These are phyloP conservation scores for Coniochaeta pulveracea DNA, from an alignment of 2,329 filamentous ascomycete species.

Conservation along the genomic window DNA sequence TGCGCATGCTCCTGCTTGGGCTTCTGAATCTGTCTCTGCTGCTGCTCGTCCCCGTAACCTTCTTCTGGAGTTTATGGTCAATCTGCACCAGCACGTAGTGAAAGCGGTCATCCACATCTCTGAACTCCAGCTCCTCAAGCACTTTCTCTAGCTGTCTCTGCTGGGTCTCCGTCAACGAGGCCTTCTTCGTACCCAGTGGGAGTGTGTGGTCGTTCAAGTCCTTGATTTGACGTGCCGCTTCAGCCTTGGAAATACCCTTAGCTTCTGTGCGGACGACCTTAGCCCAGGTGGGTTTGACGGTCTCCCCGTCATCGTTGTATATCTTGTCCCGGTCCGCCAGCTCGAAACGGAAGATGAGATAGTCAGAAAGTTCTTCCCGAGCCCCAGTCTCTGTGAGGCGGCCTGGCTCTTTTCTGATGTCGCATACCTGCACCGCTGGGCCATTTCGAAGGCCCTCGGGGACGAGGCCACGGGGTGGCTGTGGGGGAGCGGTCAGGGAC, in stretches of 20 bases:
- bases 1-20: conserved; percentile 4
- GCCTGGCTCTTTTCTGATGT: conserved; percentile 22
- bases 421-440: conserved; percentile 16
- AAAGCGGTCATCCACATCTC: conserved; percentile 26
- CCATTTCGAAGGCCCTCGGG: conserved; percentile 6
- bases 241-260: conserved; percentile 24
- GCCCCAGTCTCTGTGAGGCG: conserved; percentile 25
- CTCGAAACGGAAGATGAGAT: conserved; percentile 28
- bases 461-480: conserved; percentile 4
- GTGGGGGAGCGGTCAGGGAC: conserved; percentile 2
- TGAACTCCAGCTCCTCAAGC: conserved; percentile 19
- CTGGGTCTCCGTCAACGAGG: conserved; percentile 21
- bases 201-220: conserved; percentile 22
- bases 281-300: conserved; percentile 26
- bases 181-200: conserved; percentile 28
- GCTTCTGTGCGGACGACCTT: conserved; percentile 20
- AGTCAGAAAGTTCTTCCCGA: conserved; percentile 26
- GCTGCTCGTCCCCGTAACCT: conserved; percentile 11
- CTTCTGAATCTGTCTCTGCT: conserved; percentile 6
- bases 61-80: conserved; percentile 23
- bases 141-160: conserved; percentile 30
- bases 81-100: conserved; percentile 31
- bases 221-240: conserved; percentile 23
- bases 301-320: conserved; percentile 24
- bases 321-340: conserved; percentile 20